Evolutionary conservation across 2,329 filamentous ascomycete species (phyloP).

Genomic region (Cytospora mali): DNA sequence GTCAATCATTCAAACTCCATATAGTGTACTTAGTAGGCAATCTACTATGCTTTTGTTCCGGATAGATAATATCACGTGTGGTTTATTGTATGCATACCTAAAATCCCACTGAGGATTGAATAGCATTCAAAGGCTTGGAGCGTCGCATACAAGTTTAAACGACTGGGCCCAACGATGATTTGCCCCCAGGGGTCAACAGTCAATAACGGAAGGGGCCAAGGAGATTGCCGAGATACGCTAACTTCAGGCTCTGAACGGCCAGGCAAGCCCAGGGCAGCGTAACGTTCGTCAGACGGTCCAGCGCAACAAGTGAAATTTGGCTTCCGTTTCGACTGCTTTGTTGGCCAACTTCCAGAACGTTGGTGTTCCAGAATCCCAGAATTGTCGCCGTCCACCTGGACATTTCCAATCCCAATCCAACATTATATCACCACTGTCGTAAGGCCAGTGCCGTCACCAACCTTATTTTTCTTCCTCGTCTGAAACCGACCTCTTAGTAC

Average conservation of each 20-base stretch:
- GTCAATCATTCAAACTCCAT: no score
- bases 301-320: not conserved
- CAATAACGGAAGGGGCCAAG: not conserved
- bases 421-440: slow-evolving; percentile 23
- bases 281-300: not conserved
- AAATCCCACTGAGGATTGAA: no score
- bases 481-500: not conserved
- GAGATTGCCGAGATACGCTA: slow-evolving; percentile 24
- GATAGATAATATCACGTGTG: not conserved
- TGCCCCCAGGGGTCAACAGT: not conserved
- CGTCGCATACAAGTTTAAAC: not conserved
- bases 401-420: slow-evolving; percentile 14
- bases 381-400: slow-evolving; percentile 9
- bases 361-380: not conserved
- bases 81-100: not conserved
- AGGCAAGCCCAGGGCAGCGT: not conserved
- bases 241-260: not conserved
- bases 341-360: not conserved
- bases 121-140: no score
- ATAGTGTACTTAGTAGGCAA: no score
- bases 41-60: no score
- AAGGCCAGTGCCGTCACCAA: slow-evolving; percentile 27
- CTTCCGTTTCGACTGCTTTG: not conserved
- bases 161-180: not conserved
- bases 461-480: slow-evolving; percentile 11